Base-by-base conservation (phyloP, 1,284 basidiomycete genomes). In the Lentinula novae-zelandiae region DNA sequence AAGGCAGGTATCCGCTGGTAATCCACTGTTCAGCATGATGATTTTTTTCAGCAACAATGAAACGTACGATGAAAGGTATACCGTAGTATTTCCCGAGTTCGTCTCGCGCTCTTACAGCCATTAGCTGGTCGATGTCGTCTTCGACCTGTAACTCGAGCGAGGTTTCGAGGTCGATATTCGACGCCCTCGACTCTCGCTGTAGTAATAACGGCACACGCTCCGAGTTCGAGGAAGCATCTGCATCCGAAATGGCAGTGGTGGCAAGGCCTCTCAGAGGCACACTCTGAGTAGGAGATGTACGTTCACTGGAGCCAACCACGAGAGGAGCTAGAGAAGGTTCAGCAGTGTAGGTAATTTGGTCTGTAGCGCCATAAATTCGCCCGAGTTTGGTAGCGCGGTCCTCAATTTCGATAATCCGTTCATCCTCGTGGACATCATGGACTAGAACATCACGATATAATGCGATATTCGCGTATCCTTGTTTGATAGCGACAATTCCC, bases 41-140 rank as follows among this genome's bases (percentile, higher is more conserved):
- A 36, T 46, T 34, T 33, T 22, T 54, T 40, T 42, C 34, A 42
- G 53, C n/a, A 17, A 60, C 42, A 60, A 49, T 13, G 52, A 22
- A 60, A 79, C 85, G 66, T 67, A 91, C 89, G 54, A 92, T 84
- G 42, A 87, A 78, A 15, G 90, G 86, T 31, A 87, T 70, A 0
- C 90, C 90, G 68, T 89, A 92, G 3, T 90, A 77, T 52, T 85
- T 83, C 68, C 92, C 90, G 52, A 92, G 72, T 60, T 92, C 90
- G 68, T 89, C 86, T 48, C 89, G 75, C 33, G 78, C 78, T 66
- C 85, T 22, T 22, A 60, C 27, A 51, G 51, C 31, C 27, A 63
- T 51, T 3, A 52, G 34, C 44, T 46, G 49, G 5, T 58, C 60
- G 8, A 61, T 36, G 20, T 61, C 60, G 31, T 61, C 44, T 12